These are phyloP conservation scores for Coniosporium tulheliwenetii DNA, from an alignment of 2,329 filamentous ascomycete species.

Conservation along the genomic window DNA sequence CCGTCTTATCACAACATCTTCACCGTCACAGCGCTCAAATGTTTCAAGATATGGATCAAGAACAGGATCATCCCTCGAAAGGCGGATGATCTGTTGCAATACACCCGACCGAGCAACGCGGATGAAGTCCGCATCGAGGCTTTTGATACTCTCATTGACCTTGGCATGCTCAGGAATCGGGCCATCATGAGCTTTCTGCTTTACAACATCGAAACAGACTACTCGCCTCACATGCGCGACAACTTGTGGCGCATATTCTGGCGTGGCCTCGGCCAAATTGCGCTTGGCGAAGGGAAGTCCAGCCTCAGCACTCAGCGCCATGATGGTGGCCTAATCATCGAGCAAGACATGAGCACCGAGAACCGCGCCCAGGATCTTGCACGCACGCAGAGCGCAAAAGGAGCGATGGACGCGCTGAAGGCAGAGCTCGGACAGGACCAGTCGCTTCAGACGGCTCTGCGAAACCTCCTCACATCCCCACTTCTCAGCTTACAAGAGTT, in stretches of 20 bases:
- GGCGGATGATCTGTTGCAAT: conserved; percentile 42
- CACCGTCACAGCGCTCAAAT: conserved; percentile 44
- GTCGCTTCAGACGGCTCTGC: conserved; percentile 33
- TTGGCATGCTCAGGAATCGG: conserved; percentile 35
- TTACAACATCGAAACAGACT: conserved; percentile 38
- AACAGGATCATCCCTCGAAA: conserved; percentile 36
- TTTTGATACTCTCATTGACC: conserved; percentile 40
- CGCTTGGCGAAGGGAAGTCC: conserved; percentile 34
- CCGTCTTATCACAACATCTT: conserved; percentile 50
- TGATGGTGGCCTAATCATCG: conserved; percentile 36
- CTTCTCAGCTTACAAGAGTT: conserved; percentile 36
- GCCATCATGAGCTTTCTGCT: conserved; percentile 40
- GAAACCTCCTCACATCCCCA: conserved; percentile 20
- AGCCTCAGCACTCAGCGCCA: conserved; percentile 14
- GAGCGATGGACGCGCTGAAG: conserved; percentile 41
- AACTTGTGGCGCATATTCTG: conserved; percentile 37
- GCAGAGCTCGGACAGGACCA: conserved; percentile 32
- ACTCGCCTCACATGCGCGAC: conserved; percentile 41
- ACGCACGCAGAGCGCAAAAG: conserved; percentile 39
- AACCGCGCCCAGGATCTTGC: conserved; percentile 37
- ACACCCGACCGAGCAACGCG: conserved; percentile 42
- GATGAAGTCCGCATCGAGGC: conserved; percentile 44
- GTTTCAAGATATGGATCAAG: conserved; percentile 38
- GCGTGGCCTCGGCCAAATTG: conserved; percentile 39
- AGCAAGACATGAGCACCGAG: conserved; percentile 36